Evolutionary conservation across 1,139 yeast species (phyloP).

Genomic region (Hansenula anomala): DNA sequence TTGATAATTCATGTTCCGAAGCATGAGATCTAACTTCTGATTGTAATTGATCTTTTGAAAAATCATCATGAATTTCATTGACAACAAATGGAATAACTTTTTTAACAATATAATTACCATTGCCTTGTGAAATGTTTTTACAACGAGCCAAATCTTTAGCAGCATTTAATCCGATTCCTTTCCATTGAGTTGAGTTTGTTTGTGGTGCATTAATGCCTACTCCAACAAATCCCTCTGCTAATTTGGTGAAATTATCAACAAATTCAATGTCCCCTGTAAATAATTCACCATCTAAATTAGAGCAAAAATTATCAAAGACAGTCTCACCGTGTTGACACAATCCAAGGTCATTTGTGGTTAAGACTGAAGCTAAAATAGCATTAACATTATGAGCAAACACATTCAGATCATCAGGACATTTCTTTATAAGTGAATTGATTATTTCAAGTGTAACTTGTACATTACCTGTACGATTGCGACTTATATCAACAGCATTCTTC

Average conservation of each 20-base stretch:
- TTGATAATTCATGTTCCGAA: conserved; percentile 20
- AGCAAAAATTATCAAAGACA: conserved; percentile 59
- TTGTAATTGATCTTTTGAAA: conserved; percentile 11
- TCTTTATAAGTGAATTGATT: conserved; percentile 60
- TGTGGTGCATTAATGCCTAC: conserved; percentile 9
- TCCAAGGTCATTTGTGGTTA: conserved; percentile 49
- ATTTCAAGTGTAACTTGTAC: conserved; percentile 77
- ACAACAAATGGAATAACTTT: conserved; percentile 15
- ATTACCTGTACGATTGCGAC: conserved; percentile 67
- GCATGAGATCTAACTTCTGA: conserved; percentile 15
- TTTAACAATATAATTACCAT: conserved; percentile 11
- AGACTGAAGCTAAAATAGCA: conserved; percentile 34
- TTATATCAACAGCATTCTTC: conserved; percentile 60
- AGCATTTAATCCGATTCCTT: conserved; percentile 16
- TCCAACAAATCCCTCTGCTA: conserved; percentile 11
- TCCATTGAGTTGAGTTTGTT: conserved; percentile 19
- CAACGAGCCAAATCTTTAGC: conserved; percentile 19
- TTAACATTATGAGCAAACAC: conserved; percentile 59
- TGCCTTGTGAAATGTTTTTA: conserved; percentile 11
- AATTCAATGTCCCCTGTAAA: conserved; percentile 69
- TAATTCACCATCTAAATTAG: conserved; percentile 59
- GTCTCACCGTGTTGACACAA: conserved; percentile 47
- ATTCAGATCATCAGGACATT: conserved; percentile 79
- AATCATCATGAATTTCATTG: conserved; percentile 13
- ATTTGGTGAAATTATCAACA: conserved; percentile 28